A percentile compares a stretch with the other conserved stretches of the same genome.
Evolutionary conservation across 306 rosid genomes (phyloP).

Genomic region (Luffa acutangula): DNA sequence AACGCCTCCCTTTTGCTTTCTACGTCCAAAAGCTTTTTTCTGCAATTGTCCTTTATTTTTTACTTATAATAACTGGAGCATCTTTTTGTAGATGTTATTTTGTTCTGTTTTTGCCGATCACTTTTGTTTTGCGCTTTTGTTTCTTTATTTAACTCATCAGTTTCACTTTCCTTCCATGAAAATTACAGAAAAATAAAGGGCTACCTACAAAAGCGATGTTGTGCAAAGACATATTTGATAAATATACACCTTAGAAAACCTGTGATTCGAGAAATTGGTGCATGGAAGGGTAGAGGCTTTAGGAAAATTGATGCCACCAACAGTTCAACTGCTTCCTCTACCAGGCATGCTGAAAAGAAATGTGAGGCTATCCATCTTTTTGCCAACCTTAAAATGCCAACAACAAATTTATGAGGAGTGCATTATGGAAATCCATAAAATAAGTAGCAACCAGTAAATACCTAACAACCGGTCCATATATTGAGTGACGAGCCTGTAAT

Average conservation of each 20-base stretch:
- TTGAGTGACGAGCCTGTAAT: conserved; percentile 59
- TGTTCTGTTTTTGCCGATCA: not conserved
- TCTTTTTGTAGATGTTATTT: not conserved
- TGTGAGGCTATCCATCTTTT: conserved; percentile 92
- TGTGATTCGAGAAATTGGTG: conserved; percentile 73
- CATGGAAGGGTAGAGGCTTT: conserved; percentile 67
- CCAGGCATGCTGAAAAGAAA: conserved; percentile 84
- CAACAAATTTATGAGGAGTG: conserved; percentile 17
- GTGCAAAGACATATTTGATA: not conserved
- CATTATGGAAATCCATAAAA: conserved; percentile 5
- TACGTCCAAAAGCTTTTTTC: not conserved
- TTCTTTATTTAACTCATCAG: not conserved
- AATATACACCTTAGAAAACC: conserved; percentile 60
- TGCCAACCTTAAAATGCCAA: conserved; percentile 63
- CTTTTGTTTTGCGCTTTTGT: too few relatives aligned
- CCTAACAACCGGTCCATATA: conserved; percentile 82
- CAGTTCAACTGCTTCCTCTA: conserved; percentile 80
- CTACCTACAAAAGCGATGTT: not conserved
- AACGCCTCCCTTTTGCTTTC: not conserved
- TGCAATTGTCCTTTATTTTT: not conserved
- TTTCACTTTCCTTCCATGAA: not conserved
- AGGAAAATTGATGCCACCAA: conserved; percentile 77
- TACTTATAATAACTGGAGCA: not conserved
- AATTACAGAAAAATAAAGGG: not conserved
- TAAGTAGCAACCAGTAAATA: conserved; percentile 19